Conservation (phyloP, 352 stramenopile genomes). For the Phytophthora europaea region DNA sequence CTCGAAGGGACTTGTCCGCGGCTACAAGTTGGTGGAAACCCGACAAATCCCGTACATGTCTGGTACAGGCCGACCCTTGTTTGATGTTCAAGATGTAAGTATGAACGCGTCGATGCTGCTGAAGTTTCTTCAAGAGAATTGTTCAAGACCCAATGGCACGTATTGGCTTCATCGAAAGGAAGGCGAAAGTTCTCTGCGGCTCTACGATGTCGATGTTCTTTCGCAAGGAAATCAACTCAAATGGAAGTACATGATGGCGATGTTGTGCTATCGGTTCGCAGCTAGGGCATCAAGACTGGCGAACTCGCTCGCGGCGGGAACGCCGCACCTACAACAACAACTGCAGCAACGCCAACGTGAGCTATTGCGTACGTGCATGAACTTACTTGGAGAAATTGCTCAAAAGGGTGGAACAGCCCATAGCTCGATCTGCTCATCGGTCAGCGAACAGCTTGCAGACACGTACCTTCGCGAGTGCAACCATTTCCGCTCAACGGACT, state of each 20-base stretch:
- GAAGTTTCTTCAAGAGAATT: slow-evolving; percentile 90
- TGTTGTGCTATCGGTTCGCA: slow-evolving; percentile 90
- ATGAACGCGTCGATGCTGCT: slow-evolving; percentile 90
- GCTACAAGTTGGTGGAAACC: slow-evolving; percentile 89
- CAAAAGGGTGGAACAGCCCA: slow-evolving; percentile 67
- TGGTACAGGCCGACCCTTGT: slow-evolving; percentile 62
- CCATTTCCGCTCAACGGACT: slow-evolving; percentile 31
- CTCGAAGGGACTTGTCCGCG: slow-evolving; percentile 84
- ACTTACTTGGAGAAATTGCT: slow-evolving; percentile 77
- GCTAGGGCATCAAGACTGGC: slow-evolving; percentile 74
- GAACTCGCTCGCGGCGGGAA: slow-evolving; percentile 64
- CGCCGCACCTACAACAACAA: slow-evolving; percentile 66
- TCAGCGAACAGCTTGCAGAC: slow-evolving; percentile 85
- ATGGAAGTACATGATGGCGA: slow-evolving; percentile 94
- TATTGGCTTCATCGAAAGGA: slow-evolving; percentile 88
- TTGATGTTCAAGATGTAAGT: slow-evolving; percentile 89
- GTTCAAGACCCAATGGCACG: slow-evolving; percentile 81
- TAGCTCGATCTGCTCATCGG: slow-evolving; percentile 81
- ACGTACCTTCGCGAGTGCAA: slow-evolving; percentile 80
- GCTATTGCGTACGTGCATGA: slow-evolving; percentile 80
- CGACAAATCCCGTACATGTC: slow-evolving; percentile 88
- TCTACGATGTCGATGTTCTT: slow-evolving; percentile 88
- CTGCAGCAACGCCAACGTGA: slow-evolving; percentile 82
- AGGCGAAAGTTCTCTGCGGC: slow-evolving; percentile 78
- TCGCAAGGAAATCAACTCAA: slow-evolving; percentile 88